Evolutionary conservation across 768 basidiomycete species (phyloP).

Genomic region (Amylocystis lapponica): DNA sequence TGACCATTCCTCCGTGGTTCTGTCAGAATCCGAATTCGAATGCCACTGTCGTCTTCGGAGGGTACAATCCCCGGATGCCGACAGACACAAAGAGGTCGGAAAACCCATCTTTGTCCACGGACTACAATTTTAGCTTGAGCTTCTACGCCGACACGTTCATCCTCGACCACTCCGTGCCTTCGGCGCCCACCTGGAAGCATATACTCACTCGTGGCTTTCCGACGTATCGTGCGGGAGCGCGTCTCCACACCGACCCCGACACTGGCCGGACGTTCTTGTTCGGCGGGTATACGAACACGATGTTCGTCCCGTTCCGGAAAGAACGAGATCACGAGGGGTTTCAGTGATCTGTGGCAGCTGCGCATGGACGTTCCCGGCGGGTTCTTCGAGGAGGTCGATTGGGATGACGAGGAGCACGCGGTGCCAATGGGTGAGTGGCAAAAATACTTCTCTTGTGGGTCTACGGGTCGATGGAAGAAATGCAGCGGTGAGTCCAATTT

Average conservation of each 20-base stretch:
- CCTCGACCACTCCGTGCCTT: slow-evolving; percentile 13
- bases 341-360: slow-evolving; percentile 36
- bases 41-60: slow-evolving; percentile 34
- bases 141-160: slow-evolving; percentile 40
- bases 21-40: slow-evolving; percentile 31
- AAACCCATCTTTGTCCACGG: no score
- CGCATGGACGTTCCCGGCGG: slow-evolving; percentile 31
- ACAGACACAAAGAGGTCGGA: slow-evolving; percentile 7
- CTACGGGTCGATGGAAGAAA: slow-evolving; percentile 32
- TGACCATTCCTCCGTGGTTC: no score
- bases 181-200: slow-evolving; percentile 30
- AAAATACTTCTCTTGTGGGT: slow-evolving; percentile 34
- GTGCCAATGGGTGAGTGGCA: slow-evolving; percentile 35
- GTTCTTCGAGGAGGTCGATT: slow-evolving; percentile 31
- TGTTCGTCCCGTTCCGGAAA: slow-evolving; percentile 30
- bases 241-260: slow-evolving; percentile 29
- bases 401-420: slow-evolving; percentile 32
- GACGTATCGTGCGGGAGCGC: slow-evolving; percentile 32
- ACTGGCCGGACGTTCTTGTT: slow-evolving; percentile 34
- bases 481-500: slow-evolving; percentile 27
- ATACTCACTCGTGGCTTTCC: slow-evolving; percentile 37
- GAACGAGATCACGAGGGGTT: slow-evolving; percentile 22
- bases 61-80: slow-evolving; percentile 29
- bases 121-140: slow-evolving; percentile 23
- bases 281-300: slow-evolving; percentile 36